These are phyloP conservation scores for Ceratocystis destructans DNA, from an alignment of 2,329 filamentous ascomycete species.

Conservation along the genomic window DNA sequence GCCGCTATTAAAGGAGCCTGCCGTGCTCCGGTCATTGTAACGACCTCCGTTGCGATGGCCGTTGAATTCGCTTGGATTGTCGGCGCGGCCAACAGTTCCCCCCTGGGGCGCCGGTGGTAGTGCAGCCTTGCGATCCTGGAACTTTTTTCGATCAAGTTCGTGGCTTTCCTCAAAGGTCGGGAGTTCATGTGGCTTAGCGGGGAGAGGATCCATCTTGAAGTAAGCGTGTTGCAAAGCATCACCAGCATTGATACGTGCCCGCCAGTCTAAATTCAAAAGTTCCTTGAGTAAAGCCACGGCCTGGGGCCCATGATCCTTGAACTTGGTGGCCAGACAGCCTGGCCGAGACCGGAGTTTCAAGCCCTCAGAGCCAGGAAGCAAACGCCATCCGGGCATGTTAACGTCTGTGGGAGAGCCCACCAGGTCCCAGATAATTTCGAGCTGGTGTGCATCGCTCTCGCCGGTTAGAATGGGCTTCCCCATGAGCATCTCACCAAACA, in stretches of 20 bases:
- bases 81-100: slow-evolving; percentile 67
- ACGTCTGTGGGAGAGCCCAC: slow-evolving; percentile 81
- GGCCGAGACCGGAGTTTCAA: slow-evolving; percentile 48
- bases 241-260: slow-evolving; percentile 75
- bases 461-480: slow-evolving; percentile 86
- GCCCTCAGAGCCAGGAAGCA: slow-evolving; percentile 66
- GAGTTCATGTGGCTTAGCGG: slow-evolving; percentile 72
- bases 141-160: slow-evolving; percentile 86
- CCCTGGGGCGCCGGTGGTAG: slow-evolving; percentile 84
- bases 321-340: slow-evolving; percentile 57
- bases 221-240: slow-evolving; percentile 89
- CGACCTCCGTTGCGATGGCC: slow-evolving; percentile 29
- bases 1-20: slow-evolving; percentile 9
- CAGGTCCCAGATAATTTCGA: slow-evolving; percentile 85
- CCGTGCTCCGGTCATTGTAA: slow-evolving; percentile 32
- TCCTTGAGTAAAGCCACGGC: slow-evolving; percentile 71
- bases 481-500: slow-evolving; percentile 95
- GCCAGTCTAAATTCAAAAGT: slow-evolving; percentile 79
- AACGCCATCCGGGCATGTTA: slow-evolving; percentile 83
- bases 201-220: slow-evolving; percentile 66
- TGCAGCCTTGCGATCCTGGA: slow-evolving; percentile 69
- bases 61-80: slow-evolving; percentile 35
- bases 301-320: slow-evolving; percentile 57
- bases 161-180: slow-evolving; percentile 89
- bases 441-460: slow-evolving; percentile 76